phyloP scores from a whole-genome alignment of 352 stramenopile genomes.

The Phytophthora pluvialis region DNA sequence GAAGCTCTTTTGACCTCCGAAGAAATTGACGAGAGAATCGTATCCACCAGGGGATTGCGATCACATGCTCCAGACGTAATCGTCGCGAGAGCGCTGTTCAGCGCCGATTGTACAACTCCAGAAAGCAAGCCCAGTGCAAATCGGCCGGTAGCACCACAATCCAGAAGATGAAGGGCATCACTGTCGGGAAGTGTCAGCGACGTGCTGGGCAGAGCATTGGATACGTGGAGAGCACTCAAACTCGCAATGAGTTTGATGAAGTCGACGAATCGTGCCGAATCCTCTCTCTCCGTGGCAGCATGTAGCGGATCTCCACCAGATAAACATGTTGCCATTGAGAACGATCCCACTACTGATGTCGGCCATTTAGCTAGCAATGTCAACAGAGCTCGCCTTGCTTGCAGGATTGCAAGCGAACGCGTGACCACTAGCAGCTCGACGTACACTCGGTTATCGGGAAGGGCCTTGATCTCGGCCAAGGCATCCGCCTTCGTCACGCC shows the following conservation, averaged over 20 bases:
- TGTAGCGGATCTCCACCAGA: slow-evolving; percentile 11
- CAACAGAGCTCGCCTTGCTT: slow-evolving; percentile 75
- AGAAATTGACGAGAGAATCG: slow-evolving; percentile 64
- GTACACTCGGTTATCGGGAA: slow-evolving; percentile 81
- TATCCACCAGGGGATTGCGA: slow-evolving; percentile 51
- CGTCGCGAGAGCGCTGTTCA: slow-evolving; percentile 44
- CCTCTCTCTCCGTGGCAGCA: slow-evolving; percentile 29
- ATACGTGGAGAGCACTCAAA: slow-evolving; percentile 57
- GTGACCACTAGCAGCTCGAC: slow-evolving; percentile 80
- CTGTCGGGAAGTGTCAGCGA: slow-evolving; percentile 41
- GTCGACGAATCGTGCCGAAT: slow-evolving; percentile 69
- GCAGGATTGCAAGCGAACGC: slow-evolving; percentile 80
- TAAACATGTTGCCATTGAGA: slow-evolving; percentile 62
- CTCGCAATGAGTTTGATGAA: slow-evolving; percentile 88
- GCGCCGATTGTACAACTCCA: slow-evolving; percentile 50
- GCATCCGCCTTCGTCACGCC: slow-evolving; percentile 69
- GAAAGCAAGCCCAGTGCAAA: slow-evolving; percentile 61
- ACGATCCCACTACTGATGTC: slow-evolving; percentile 53
- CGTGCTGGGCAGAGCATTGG: slow-evolving; percentile 34
- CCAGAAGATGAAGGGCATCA: slow-evolving; percentile 59
- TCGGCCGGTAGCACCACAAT: slow-evolving; percentile 64
- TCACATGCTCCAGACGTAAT: slow-evolving; percentile 23
- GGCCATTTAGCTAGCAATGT: slow-evolving; percentile 86
- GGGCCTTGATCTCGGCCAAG: slow-evolving; percentile 76
- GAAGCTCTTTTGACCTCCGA: slow-evolving; percentile 73